Conservation (phyloP, 805 yeast species). For the Candida gorgasii region DNA sequence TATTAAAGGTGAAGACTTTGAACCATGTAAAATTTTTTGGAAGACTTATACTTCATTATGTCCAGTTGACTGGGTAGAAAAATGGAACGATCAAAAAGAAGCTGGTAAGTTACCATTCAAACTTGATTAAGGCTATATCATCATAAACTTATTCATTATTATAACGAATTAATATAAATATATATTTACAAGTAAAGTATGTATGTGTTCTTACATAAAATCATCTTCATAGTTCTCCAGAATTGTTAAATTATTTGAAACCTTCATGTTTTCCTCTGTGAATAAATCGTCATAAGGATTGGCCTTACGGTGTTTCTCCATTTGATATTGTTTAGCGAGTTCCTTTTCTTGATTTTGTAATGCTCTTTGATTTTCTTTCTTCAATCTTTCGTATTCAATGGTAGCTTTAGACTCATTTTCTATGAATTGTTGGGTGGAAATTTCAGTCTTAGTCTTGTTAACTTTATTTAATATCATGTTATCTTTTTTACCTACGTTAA, state of each 20-base stretch:
- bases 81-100: slow-evolving; percentile 85
- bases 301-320: slow-evolving; percentile 37
- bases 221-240: slow-evolving; percentile 20
- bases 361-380: slow-evolving; percentile 40
- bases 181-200: not conserved
- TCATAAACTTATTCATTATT: not conserved
- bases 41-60: slow-evolving; percentile 85
- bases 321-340: slow-evolving; percentile 36
- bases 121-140: slow-evolving; percentile 23
- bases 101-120: slow-evolving; percentile 49
- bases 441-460: slow-evolving; percentile 63
- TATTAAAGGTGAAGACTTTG: slow-evolving; percentile 97
- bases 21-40: slow-evolving; percentile 95
- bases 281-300: slow-evolving; percentile 38
- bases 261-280: slow-evolving; percentile 30
- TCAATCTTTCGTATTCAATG: slow-evolving; percentile 35
- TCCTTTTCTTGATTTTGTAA: slow-evolving; percentile 28
- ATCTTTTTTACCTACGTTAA: slow-evolving; percentile 55
- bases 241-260: slow-evolving; percentile 13
- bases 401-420: slow-evolving; percentile 29
- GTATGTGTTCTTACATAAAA: slow-evolving; percentile 19
- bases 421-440: slow-evolving; percentile 46
- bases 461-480: slow-evolving; percentile 61
- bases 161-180: slow-evolving; percentile 11
- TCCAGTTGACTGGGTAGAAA: slow-evolving; percentile 82